A percentile compares a stretch with the other conserved stretches of the same genome.
These are phyloP conservation scores for Hyphodiscus sp. DNA, from an alignment of 2,329 filamentous ascomycete genomes.

Conservation along the genomic window DNA sequence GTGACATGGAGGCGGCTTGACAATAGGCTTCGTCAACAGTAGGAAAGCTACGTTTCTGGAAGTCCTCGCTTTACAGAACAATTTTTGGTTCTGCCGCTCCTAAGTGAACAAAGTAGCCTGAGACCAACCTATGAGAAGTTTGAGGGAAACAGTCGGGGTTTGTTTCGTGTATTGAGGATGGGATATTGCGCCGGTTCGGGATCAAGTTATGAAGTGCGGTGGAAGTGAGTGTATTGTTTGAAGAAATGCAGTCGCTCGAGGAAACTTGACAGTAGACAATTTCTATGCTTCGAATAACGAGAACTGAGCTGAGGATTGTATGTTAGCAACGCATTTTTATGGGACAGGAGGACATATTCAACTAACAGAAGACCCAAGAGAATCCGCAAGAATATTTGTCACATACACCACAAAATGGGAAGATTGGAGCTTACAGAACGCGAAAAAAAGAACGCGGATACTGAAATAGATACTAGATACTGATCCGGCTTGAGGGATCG, in stretches of 20 bases:
- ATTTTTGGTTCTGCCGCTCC: too few species aligned
- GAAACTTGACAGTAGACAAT: not conserved
- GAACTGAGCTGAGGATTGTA: not conserved
- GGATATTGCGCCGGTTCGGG: not conserved
- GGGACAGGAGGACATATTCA: not conserved
- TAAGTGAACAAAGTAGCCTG: not conserved
- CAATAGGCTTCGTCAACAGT: not conserved
- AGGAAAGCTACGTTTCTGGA: too few species aligned
- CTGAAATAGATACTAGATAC: not conserved
- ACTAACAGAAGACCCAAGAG: not conserved
- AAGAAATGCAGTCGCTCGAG: not conserved
- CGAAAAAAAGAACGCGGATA: not conserved
- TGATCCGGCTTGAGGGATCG: not conserved
- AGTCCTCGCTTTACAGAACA: too few species aligned
- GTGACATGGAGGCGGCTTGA: slow-evolving; percentile 5
- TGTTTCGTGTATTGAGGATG: not conserved
- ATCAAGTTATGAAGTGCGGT: not conserved
- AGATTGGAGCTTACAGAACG: not conserved
- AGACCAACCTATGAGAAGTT: not conserved
- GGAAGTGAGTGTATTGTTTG: not conserved
- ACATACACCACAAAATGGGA: not conserved
- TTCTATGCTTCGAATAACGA: not conserved
- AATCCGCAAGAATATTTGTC: not conserved
- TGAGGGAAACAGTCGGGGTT: not conserved
- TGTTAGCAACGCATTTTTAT: not conserved